Evolutionary conservation across 345 rosid genomes (phyloP).

Genomic region (Raphanus sativus): DNA sequence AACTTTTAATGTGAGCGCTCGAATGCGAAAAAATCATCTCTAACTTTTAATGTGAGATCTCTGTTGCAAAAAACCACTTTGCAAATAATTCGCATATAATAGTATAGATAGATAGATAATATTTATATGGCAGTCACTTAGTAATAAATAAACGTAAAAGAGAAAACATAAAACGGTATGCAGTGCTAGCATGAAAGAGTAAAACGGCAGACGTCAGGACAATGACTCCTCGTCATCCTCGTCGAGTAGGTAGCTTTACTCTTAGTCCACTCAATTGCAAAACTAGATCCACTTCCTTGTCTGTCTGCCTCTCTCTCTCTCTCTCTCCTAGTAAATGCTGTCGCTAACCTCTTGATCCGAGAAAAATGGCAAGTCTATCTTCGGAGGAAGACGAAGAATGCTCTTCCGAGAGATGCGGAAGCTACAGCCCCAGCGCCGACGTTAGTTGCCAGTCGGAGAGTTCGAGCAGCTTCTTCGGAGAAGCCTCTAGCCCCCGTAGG

Average conservation of each 20-base stretch:
- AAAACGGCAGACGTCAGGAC: background rate
- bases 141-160: background rate
- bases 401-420: conserved; percentile 81
- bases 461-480: conserved; percentile 79
- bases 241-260: conserved; percentile 1
- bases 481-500: conserved; percentile 59
- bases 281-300: conserved; percentile 22
- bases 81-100: too few relatives aligned
- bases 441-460: conserved; percentile 89
- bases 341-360: conserved; percentile 22
- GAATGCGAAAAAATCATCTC: too few relatives aligned
- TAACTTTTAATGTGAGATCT: too few relatives aligned
- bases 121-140: too few relatives aligned
- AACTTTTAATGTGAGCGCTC: too few relatives aligned
- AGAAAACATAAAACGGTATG: background rate
- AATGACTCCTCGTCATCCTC: conserved; percentile 14
- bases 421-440: conserved; percentile 94
- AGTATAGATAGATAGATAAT: too few relatives aligned
- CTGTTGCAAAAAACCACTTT: too few relatives aligned
- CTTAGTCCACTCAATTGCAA: conserved; percentile 7
- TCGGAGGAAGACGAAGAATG: conserved; percentile 65
- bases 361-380: conserved; percentile 63
- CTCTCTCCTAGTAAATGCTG: background rate
- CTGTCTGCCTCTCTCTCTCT: conserved; percentile 1
- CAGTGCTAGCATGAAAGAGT: background rate